Percentiles rank a stretch among this genome's conserved stretches.
These are phyloP conservation scores for Cynanchum wilfordii DNA, from an alignment of 257 asterid species.

Conservation along the genomic window DNA sequence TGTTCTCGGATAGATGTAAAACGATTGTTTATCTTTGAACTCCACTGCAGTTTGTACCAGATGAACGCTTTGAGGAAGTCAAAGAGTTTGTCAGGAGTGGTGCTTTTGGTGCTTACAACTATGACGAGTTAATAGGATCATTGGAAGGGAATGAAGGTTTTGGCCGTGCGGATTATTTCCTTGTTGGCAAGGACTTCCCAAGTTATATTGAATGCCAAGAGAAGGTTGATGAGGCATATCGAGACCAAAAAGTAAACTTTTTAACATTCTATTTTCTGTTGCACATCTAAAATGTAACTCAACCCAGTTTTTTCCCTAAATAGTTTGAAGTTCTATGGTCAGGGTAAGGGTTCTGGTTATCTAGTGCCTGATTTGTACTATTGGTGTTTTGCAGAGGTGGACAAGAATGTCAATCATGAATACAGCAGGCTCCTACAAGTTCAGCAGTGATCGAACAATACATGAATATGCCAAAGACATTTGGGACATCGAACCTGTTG, in stretches of 20 bases:
- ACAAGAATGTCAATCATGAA: slow-evolving; percentile 81
- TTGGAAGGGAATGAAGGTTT: slow-evolving; percentile 86
- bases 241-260: slow-evolving; percentile 46
- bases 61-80: slow-evolving; percentile 63
- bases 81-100: slow-evolving; percentile 58
- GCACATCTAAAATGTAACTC: not conserved
- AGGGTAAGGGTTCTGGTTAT: not conserved
- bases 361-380: slow-evolving; percentile 4
- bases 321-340: not conserved
- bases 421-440: slow-evolving; percentile 72
- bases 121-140: slow-evolving; percentile 58
- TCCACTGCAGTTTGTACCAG: slow-evolving; percentile 64
- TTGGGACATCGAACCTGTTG: slow-evolving; percentile 58
- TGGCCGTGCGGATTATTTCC: slow-evolving; percentile 82
- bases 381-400: slow-evolving; percentile 56
- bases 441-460: slow-evolving; percentile 86
- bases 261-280: not conserved
- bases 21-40: not conserved
- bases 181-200: slow-evolving; percentile 87
- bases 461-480: slow-evolving; percentile 75
- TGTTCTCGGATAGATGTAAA: not conserved
- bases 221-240: slow-evolving; percentile 71
- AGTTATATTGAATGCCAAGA: slow-evolving; percentile 88
- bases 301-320: not conserved
- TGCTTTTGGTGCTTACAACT: slow-evolving; percentile 57